Evolutionary conservation across 179 eudicot genomes (phyloP).

Genomic region (Pouteria campechiana): DNA sequence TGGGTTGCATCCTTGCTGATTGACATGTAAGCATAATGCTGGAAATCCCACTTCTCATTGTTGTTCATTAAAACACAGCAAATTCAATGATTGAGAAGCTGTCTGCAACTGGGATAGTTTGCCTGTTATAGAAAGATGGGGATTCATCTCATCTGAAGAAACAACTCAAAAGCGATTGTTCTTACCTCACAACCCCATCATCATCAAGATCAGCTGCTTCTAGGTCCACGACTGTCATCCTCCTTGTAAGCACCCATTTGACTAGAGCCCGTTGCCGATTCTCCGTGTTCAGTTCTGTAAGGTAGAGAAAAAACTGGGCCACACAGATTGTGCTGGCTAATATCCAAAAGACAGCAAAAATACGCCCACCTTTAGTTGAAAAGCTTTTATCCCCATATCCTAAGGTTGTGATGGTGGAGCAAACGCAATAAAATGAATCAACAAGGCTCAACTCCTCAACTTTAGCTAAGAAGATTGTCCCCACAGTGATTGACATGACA

Average conservation of each 20-base stretch:
- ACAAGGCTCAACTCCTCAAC: conserved; percentile 46
- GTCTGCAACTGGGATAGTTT: no score
- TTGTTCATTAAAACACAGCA: no score
- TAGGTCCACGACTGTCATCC: conserved; percentile 43
- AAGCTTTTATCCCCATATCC: conserved; percentile 90
- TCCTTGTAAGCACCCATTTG: conserved; percentile 48
- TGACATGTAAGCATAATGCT: no score
- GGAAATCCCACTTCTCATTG: no score
- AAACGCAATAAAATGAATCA: conserved; percentile 82
- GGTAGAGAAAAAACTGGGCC: conserved; percentile 64
- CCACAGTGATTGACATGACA: conserved; percentile 28
- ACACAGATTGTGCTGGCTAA: conserved; percentile 57
- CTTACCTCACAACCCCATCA: conserved; percentile 57
- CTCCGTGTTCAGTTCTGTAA: conserved; percentile 67
- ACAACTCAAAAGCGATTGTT: no score
- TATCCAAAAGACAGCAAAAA: conserved; percentile 80
- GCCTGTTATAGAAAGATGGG: no score
- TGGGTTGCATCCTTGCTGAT: no score
- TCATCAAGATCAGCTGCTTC: conserved; percentile 79
- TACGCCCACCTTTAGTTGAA: conserved; percentile 51
- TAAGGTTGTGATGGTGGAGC: conserved; percentile 67
- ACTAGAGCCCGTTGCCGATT: conserved; percentile 34
- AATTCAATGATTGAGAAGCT: no score
- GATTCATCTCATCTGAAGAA: no score
- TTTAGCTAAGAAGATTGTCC: conserved; percentile 40